phyloP scores from a whole-genome alignment of 495 filamentous ascomycete genomes.

The Aspergillus mulundensis region DNA sequence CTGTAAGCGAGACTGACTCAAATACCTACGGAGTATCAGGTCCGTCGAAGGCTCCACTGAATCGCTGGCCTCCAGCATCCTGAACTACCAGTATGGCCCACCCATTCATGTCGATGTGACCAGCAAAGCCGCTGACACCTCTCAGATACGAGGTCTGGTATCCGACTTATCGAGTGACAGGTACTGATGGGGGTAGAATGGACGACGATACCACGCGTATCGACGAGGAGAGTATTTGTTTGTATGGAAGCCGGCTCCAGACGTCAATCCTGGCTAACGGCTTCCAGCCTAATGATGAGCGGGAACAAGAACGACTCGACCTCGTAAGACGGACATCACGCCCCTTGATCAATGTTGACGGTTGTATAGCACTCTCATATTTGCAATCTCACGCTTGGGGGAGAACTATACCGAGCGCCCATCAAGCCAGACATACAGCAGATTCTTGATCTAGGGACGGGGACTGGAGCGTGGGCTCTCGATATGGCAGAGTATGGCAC shows the following conservation, averaged over 20 bases:
- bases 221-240: slow-evolving; percentile 16
- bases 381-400: slow-evolving; percentile 40
- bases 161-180: background rate
- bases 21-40: background rate
- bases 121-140: background rate
- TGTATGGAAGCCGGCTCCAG: background rate
- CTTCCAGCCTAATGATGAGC: slow-evolving; percentile 25
- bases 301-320: slow-evolving; percentile 63
- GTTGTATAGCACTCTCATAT: slow-evolving; percentile 41
- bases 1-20: background rate
- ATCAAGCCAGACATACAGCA: slow-evolving; percentile 32
- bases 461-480: slow-evolving; percentile 51
- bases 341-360: slow-evolving; percentile 32
- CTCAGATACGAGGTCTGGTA: slow-evolving; percentile 1
- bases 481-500: slow-evolving; percentile 43
- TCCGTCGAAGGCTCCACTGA: slow-evolving; percentile 4
- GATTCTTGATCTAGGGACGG: slow-evolving; percentile 46
- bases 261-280: background rate
- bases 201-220: slow-evolving; percentile 17
- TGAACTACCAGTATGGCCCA: slow-evolving; percentile 13
- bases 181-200: slow-evolving; percentile 5
- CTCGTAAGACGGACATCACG: slow-evolving; percentile 29
- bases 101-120: background rate
- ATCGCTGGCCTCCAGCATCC: slow-evolving; percentile 12
- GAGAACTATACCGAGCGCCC: slow-evolving; percentile 49